Percentiles rank a stretch among this genome's conserved stretches.
These are phyloP conservation scores for Elsinoe arachidis DNA, from an alignment of 2,329 filamentous ascomycete species.

Conservation along the genomic window DNA sequence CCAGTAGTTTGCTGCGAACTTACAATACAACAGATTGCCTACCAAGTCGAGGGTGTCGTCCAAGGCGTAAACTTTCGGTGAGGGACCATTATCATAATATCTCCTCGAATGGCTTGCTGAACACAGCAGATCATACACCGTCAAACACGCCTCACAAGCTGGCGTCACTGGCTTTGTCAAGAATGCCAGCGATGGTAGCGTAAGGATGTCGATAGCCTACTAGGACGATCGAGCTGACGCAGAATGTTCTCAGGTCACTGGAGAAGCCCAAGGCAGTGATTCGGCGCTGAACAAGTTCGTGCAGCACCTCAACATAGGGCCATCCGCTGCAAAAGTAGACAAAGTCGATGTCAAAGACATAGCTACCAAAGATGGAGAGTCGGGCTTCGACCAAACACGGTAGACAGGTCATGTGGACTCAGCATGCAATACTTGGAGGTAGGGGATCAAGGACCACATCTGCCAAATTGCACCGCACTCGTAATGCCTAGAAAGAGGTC, in stretches of 20 bases:
- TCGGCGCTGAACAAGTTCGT: constrained; percentile 60
- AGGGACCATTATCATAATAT: not conserved
- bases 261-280: constrained; percentile 73
- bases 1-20: not conserved
- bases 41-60: constrained; percentile 39
- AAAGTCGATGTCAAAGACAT: constrained; percentile 64
- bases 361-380: constrained; percentile 57
- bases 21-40: constrained; percentile 34
- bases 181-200: constrained; percentile 39
- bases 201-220: constrained; percentile 16
- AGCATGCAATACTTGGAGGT: no score
- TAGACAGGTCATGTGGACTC: not conserved
- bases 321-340: constrained; percentile 61
- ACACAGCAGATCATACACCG: constrained; percentile 31
- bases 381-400: constrained; percentile 44
- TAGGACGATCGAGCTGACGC: not conserved
- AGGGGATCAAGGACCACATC: no score
- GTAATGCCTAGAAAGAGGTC: no score
- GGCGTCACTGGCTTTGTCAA: constrained; percentile 39
- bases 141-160: constrained; percentile 35
- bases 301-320: constrained; percentile 66
- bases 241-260: constrained; percentile 57
- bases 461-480: no score
- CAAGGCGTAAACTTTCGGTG: constrained; percentile 47
- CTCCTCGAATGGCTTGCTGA: not conserved